Percentiles rank a stretch among this genome's conserved stretches.
These are phyloP conservation scores for Arxiozyma telluris DNA, from an alignment of 1,139 yeast genomes.

Conservation along the genomic window DNA sequence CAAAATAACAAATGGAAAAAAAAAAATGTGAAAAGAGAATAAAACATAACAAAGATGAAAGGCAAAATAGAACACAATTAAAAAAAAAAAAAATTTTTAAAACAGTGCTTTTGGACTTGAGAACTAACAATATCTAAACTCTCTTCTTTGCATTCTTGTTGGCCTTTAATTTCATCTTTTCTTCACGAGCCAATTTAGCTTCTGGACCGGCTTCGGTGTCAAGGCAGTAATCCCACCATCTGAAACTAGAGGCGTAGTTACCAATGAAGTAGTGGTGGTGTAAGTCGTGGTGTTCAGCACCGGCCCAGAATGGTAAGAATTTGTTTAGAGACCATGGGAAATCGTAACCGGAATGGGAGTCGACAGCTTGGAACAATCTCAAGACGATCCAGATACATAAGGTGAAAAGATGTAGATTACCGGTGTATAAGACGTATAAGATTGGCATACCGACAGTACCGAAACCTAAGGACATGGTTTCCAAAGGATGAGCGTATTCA, in stretches of 20 bases:
- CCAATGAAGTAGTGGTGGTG: constrained; percentile 92
- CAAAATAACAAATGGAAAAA: too few species aligned
- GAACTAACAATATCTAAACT: not conserved
- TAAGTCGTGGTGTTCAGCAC: constrained; percentile 95
- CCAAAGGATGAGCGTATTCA: constrained; percentile 93
- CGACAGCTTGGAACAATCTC: constrained; percentile 88
- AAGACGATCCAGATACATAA: constrained; percentile 79
- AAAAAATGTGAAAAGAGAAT: too few species aligned
- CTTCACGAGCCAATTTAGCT: constrained; percentile 56
- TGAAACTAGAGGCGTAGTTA: constrained; percentile 84
- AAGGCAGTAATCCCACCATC: constrained; percentile 84
- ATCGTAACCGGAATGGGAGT: constrained; percentile 94
- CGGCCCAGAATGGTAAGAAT: constrained; percentile 93
- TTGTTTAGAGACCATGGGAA: constrained; percentile 94
- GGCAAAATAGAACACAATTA: not conserved
- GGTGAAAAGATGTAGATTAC: constrained; percentile 72
- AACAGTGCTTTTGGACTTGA: too few species aligned
- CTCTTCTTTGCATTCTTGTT: constrained; percentile 32
- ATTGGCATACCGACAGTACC: constrained; percentile 95
- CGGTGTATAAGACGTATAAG: constrained; percentile 53
- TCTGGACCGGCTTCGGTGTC: constrained; percentile 76
- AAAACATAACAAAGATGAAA: too few species aligned
- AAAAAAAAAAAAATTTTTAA: not conserved
- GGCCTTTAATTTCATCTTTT: constrained; percentile 43
- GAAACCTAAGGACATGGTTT: constrained; percentile 79